A percentile compares a stretch with the other conserved stretches of the same genome.
Evolutionary conservation across 2,329 filamentous ascomycete genomes (phyloP).

Genomic region (Clarireedia sp.): DNA sequence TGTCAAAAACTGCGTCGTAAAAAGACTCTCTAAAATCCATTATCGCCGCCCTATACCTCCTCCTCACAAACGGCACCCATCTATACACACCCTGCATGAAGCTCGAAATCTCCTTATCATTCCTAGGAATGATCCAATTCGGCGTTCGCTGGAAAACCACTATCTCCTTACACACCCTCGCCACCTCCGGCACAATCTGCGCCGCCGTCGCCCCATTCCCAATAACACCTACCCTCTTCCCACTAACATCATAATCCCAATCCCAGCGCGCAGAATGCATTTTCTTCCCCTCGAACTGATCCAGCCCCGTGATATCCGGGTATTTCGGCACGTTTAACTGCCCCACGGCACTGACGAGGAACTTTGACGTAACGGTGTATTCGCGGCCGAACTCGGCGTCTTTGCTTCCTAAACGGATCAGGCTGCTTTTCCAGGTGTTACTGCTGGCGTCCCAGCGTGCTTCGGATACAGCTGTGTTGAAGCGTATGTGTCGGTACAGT

Average conservation of each 20-base stretch:
- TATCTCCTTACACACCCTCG: conserved; percentile 41
- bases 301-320: conserved; percentile 39
- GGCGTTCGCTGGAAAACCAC: conserved; percentile 50
- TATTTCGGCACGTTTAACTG: conserved; percentile 50
- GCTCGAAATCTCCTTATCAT: conserved; percentile 37
- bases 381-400: conserved; percentile 40
- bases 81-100: conserved; percentile 12
- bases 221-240: conserved; percentile 50
- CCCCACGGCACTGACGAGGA: conserved; percentile 49
- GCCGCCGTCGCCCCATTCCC: conserved; percentile 52
- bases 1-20: too few species aligned
- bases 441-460: conserved; percentile 45
- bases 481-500: conserved; percentile 48
- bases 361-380: conserved; percentile 43
- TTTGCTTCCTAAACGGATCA: conserved; percentile 31
- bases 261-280: conserved; percentile 53
- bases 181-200: conserved; percentile 50
- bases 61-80: conserved; percentile 43
- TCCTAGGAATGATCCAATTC: conserved; percentile 50
- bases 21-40: conserved; percentile 32
- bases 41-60: conserved; percentile 40
- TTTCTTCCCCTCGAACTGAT: conserved; percentile 38
- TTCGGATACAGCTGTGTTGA: conserved; percentile 45
- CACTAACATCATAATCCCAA: conserved; percentile 46
- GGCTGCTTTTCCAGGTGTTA: conserved; percentile 43